Conservation (phyloP, 495 filamentous ascomycete species). For the Saxophila tyrrhenica region DNA sequence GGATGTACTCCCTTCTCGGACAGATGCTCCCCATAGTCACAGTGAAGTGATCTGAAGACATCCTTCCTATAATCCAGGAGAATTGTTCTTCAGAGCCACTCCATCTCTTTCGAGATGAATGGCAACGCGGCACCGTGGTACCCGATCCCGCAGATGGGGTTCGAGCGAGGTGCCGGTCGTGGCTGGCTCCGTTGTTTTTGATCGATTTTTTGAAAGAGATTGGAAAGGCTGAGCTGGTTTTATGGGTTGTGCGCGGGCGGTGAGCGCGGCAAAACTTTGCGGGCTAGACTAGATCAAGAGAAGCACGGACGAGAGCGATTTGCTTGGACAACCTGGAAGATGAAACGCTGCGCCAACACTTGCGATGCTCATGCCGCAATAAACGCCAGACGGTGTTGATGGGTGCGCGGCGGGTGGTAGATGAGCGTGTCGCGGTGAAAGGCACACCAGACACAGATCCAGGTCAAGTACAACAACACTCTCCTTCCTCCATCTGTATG, state of each 20-base stretch:
- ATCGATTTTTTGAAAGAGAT: conserved; percentile 4
- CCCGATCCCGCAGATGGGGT: neutral
- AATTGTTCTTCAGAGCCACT: conserved; percentile 12
- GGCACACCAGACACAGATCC: neutral
- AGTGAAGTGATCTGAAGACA: conserved; percentile 13
- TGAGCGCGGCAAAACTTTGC: neutral
- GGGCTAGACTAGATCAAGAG: neutral
- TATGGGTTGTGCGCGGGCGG: neutral
- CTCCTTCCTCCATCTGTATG: neutral
- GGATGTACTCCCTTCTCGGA: conserved; percentile 21
- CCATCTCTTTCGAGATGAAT: conserved; percentile 1
- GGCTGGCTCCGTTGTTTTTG: conserved; percentile 16
- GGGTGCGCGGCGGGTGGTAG: too few species aligned
- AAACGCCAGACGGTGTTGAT: conserved; percentile 1
- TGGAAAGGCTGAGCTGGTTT: neutral
- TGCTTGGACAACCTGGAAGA: neutral
- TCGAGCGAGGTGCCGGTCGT: conserved; percentile 11
- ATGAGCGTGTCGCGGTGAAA: too few species aligned
- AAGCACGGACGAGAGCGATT: neutral
- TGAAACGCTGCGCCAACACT: neutral
- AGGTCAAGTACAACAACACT: neutral
- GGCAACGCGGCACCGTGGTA: conserved; percentile 16
- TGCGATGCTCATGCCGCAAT: neutral
- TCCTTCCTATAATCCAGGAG: conserved; percentile 19
- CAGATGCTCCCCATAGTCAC: conserved; percentile 13